Conservation (phyloP, 2,329 filamentous ascomycete species). For the Fulvia fulva region DNA sequence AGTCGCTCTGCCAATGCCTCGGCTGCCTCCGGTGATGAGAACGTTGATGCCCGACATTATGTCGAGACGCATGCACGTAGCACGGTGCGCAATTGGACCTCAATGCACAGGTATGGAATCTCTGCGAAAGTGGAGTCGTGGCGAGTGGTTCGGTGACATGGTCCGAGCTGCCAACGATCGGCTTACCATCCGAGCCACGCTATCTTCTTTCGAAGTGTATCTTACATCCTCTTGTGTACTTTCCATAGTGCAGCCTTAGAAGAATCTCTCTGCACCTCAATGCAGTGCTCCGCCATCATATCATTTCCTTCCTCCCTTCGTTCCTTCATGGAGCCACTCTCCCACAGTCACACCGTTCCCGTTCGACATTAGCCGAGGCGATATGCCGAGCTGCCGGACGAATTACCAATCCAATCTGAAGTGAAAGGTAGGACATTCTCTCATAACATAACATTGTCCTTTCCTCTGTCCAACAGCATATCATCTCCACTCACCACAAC, state of each 20-base stretch:
- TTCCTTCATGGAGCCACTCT: neutral
- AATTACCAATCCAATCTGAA: neutral
- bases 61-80: neutral
- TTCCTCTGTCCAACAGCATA: neutral
- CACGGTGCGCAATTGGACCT: neutral
- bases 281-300: too few relatives aligned
- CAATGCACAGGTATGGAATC: neutral
- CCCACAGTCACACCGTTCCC: neutral
- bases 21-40: slow-evolving; percentile 24
- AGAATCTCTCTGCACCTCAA: too few relatives aligned
- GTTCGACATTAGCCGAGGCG: neutral
- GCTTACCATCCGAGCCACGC: too few relatives aligned
- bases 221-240: too few relatives aligned
- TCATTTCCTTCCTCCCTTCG: too few relatives aligned
- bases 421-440: neutral
- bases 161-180: neutral
- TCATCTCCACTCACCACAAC: neutral
- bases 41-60: slow-evolving; percentile 10
- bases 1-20: slow-evolving; percentile 27
- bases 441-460: neutral
- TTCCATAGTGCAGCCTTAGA: too few relatives aligned
- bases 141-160: neutral
- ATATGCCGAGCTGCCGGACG: neutral
- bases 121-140: neutral
- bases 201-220: neutral